Evolutionary conservation across 2,329 filamentous ascomycete species (phyloP).

Genomic region (Monosporascus sp.): DNA sequence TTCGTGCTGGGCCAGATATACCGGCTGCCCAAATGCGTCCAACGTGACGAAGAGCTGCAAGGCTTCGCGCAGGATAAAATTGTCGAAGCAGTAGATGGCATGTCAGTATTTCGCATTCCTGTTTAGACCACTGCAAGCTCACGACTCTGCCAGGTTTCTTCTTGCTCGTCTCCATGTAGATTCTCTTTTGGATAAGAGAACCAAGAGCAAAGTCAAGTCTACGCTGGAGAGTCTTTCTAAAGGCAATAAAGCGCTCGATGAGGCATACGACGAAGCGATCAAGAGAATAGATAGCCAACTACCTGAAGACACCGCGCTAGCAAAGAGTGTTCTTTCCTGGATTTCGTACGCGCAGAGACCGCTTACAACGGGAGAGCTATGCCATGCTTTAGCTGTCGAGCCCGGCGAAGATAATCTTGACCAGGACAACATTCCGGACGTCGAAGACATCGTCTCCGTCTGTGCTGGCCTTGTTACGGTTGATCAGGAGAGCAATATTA

Average conservation of each 20-base stretch:
- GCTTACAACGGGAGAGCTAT: constrained; percentile 28
- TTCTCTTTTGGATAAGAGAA: constrained; percentile 24
- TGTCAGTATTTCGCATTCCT: constrained; percentile 18
- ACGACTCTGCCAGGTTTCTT: constrained; percentile 26
- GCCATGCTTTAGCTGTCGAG: constrained; percentile 35
- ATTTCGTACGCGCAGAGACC: constrained; percentile 29
- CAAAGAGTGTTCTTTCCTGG: constrained; percentile 33
- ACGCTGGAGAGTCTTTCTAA: constrained; percentile 25
- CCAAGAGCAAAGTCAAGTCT: constrained; percentile 22
- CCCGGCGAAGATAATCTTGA: constrained; percentile 20
- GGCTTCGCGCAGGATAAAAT: constrained; percentile 13
- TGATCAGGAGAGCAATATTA: constrained; percentile 28
- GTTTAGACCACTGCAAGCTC: constrained; percentile 3
- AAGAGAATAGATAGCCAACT: constrained; percentile 33
- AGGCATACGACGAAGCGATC: constrained; percentile 35
- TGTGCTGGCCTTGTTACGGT: constrained; percentile 34
- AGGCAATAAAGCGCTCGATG: constrained; percentile 25
- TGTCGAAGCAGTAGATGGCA: constrained; percentile 17
- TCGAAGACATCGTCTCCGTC: constrained; percentile 26
- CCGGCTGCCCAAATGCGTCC: constrained; percentile 10
- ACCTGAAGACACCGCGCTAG: constrained; percentile 22
- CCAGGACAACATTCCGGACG: constrained; percentile 22
- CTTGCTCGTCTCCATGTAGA: constrained; percentile 30
- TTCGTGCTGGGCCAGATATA: constrained; percentile 20
- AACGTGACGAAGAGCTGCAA: constrained; percentile 8